Evolutionary conservation across 2,329 filamentous ascomycete genomes (phyloP).

Genomic region (Beauveria caledonica): DNA sequence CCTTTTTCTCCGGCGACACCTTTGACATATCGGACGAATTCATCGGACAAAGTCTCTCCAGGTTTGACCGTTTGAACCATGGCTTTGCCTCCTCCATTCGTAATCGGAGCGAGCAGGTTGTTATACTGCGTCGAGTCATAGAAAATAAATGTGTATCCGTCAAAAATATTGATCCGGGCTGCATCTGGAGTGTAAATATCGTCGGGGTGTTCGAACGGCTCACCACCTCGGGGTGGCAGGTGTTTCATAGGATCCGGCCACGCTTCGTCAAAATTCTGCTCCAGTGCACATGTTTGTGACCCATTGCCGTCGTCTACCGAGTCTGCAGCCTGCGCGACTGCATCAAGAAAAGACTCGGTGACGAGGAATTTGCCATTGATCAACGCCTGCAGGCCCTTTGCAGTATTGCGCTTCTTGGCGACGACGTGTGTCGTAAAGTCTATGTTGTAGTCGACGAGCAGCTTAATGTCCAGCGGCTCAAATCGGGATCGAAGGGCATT

Average conservation of each 20-base stretch:
- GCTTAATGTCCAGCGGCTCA: conserved; percentile 84
- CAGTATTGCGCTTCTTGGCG: conserved; percentile 80
- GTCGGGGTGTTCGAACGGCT: conserved; percentile 60
- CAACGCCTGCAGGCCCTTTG: conserved; percentile 78
- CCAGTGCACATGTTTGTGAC: conserved; percentile 49
- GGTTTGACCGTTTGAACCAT: conserved; percentile 54
- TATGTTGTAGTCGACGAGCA: conserved; percentile 62
- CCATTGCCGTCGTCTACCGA: conserved; percentile 38
- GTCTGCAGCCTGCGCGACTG: conserved; percentile 54
- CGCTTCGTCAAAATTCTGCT: conserved; percentile 66
- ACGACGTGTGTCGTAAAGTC: conserved; percentile 78
- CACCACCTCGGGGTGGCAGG: conserved; percentile 66
- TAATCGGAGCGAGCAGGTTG: conserved; percentile 65
- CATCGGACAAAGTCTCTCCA: conserved; percentile 58
- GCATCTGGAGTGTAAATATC: conserved; percentile 65
- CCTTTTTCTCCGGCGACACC: conserved; percentile 67
- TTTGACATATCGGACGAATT: conserved; percentile 72
- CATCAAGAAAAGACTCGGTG: conserved; percentile 62
- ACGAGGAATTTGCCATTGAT: conserved; percentile 77
- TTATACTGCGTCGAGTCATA: conserved; percentile 68
- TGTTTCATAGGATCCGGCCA: conserved; percentile 72
- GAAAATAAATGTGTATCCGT: conserved; percentile 84
- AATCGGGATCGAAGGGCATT: conserved; percentile 54
- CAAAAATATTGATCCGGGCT: conserved; percentile 63
- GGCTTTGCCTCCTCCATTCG: conserved; percentile 75